These are phyloP conservation scores for Xylariomycetidae sp. DNA, from an alignment of 2,329 filamentous ascomycete genomes.

Conservation along the genomic window DNA sequence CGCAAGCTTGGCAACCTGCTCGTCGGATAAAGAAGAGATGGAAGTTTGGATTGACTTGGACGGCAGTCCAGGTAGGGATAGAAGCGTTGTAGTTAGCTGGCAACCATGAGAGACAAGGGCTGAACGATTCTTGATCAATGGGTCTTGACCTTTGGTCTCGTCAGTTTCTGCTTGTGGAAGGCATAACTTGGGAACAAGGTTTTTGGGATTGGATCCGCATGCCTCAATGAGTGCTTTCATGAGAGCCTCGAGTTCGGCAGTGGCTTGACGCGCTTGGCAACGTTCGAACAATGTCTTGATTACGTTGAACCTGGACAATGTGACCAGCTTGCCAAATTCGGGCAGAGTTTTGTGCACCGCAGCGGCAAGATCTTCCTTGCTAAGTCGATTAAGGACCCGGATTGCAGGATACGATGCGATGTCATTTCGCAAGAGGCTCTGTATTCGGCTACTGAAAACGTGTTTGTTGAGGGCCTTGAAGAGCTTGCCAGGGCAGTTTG, in stretches of 20 bases:
- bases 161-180: no score
- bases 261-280: slow-evolving; percentile 61
- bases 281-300: slow-evolving; percentile 79
- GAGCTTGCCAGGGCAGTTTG: slow-evolving; percentile 73
- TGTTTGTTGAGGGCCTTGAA: slow-evolving; percentile 84
- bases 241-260: slow-evolving; percentile 43
- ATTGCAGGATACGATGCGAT: slow-evolving; percentile 85
- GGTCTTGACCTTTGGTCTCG: slow-evolving; percentile 24
- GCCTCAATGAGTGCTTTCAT: slow-evolving; percentile 43
- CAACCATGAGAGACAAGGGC: slow-evolving; percentile 64
- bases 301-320: slow-evolving; percentile 70
- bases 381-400: slow-evolving; percentile 72
- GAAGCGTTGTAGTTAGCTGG: slow-evolving; percentile 73
- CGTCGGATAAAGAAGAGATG: slow-evolving; percentile 53
- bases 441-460: slow-evolving; percentile 74
- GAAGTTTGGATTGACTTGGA: slow-evolving; percentile 67
- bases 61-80: slow-evolving; percentile 64
- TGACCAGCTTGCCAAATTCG: slow-evolving; percentile 65
- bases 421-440: slow-evolving; percentile 79
- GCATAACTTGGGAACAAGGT: slow-evolving; percentile 45
- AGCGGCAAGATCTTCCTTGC: slow-evolving; percentile 75
- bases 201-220: slow-evolving; percentile 40
- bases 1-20: slow-evolving; percentile 58
- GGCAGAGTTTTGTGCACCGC: slow-evolving; percentile 68
- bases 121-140: slow-evolving; percentile 49